A percentile compares a stretch with the other conserved stretches of the same genome.
Evolutionary conservation across 345 rosid genomes (phyloP).

Genomic region (Eucalyptus sideroxylon): DNA sequence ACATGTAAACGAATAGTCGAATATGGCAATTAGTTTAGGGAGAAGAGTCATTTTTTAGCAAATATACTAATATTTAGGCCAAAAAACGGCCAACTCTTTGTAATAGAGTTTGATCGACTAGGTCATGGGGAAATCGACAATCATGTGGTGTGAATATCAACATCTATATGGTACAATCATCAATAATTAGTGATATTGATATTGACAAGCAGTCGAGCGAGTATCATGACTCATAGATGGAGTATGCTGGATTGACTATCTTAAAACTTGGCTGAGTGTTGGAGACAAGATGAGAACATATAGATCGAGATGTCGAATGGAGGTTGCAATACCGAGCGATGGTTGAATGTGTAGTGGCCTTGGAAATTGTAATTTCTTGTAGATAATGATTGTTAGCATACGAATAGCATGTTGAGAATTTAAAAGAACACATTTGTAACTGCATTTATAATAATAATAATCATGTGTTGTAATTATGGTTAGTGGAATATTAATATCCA

Average conservation of each 20-base stretch:
- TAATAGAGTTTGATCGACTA: background rate
- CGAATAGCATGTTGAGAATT: background rate
- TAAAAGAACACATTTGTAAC: background rate
- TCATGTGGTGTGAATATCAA: background rate
- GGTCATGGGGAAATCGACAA: background rate
- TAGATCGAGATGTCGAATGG: background rate
- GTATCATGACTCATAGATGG: background rate
- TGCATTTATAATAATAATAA: background rate
- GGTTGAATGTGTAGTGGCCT: background rate
- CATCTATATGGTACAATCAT: background rate
- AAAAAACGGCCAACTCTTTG: background rate
- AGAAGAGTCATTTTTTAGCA: background rate
- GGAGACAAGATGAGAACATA: background rate
- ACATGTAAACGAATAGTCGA: background rate
- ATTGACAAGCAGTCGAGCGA: background rate
- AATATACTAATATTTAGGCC: background rate
- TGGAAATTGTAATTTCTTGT: background rate
- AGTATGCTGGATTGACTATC: background rate
- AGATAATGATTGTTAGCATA: background rate
- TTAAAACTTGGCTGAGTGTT: background rate
- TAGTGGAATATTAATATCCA: background rate
- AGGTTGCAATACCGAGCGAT: background rate
- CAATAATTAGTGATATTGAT: background rate
- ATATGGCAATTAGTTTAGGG: background rate
- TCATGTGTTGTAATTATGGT: background rate